These are phyloP conservation scores for Trichosporon asahii DNA, from an alignment of 1,284 basidiomycete genomes.

Conservation along the genomic window DNA sequence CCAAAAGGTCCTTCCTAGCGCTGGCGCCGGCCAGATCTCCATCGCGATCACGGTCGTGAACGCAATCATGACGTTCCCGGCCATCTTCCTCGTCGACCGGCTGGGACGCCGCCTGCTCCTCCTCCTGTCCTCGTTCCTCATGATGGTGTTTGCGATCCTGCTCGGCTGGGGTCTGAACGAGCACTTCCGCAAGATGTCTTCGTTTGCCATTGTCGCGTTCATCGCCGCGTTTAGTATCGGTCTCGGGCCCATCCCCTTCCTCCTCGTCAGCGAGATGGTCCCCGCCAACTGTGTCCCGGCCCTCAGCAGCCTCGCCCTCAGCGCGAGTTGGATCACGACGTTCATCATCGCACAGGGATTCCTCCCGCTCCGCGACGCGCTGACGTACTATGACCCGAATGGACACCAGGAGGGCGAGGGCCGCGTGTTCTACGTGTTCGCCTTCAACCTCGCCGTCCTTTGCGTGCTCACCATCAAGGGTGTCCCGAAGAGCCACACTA, in stretches of 20 bases:
- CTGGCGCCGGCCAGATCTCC: slow-evolving; percentile 60
- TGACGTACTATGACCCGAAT: slow-evolving; percentile 51
- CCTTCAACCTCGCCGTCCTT: slow-evolving; percentile 40
- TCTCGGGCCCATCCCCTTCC: slow-evolving; percentile 86
- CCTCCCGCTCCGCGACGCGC: slow-evolving; percentile 70
- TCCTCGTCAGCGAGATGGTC: slow-evolving; percentile 87
- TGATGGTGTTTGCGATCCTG: slow-evolving; percentile 63
- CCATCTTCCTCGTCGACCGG: slow-evolving; percentile 76
- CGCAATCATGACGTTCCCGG: slow-evolving; percentile 70
- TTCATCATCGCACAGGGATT: slow-evolving; percentile 78
- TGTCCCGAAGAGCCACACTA: slow-evolving; percentile 12
- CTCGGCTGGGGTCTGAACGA: slow-evolving; percentile 71
- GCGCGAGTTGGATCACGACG: slow-evolving; percentile 81
- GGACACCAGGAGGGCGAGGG: slow-evolving; percentile 60
- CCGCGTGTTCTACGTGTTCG: slow-evolving; percentile 77
- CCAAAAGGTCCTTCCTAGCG: slow-evolving; percentile 67
- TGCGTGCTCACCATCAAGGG: slow-evolving; percentile 34
- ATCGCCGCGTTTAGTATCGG: slow-evolving; percentile 84
- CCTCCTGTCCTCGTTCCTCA: slow-evolving; percentile 58
- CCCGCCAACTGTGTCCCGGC: slow-evolving; percentile 76
- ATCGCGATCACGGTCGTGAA: slow-evolving; percentile 65
- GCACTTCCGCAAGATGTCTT: slow-evolving; percentile 62
- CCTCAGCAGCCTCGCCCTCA: slow-evolving; percentile 75
- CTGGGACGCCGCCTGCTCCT: slow-evolving; percentile 52
- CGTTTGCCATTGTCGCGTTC: slow-evolving; percentile 73